Base-by-base conservation (phyloP, 805 yeast genomes). In the Lipomyces spencermartinsiae region DNA sequence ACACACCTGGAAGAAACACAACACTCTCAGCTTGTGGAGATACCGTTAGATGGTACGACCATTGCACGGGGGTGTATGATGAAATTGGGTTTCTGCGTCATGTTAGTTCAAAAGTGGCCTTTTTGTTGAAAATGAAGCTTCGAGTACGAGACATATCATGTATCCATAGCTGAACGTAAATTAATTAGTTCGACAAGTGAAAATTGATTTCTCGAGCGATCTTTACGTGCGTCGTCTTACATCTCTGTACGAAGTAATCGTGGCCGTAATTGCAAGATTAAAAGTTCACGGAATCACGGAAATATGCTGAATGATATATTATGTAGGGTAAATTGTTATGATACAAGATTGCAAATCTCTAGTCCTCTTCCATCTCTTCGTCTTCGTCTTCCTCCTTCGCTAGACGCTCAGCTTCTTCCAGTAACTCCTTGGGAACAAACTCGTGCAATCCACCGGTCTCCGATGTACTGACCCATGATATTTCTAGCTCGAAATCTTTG, bases 21-120 rank as follows among this genome's bases (percentile, higher is more conserved):
- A 94, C 95, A 95, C 99, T 79, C 88, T 94, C 82, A 90, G 97
- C 78, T 86, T 94, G 86, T 94, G 99, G 99, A 92, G 99, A 90
- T 94, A 94, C 97, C 93, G 99, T 89, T 87, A 89, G 82, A 87
- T 87, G 81, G 80, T 31, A 49, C 19, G 60, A 46, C 49, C 58
- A 37, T 35, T 22, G 35, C 22, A 43, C 16, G 49, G 49, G 22
- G 19, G 16, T n/a, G 49, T n/a, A 16, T 43, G 49, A 43, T 6
- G 22, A 19, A 43, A 43, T 43, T 16, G 22, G n/a, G 14, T 10
- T 54, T 19, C 14, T 22, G 4, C 12, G 51, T n/a, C 12, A 31
- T 29, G 19, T 61, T 49, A 12, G 9, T 25, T 9, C 34, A 35
- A 19, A 58, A 33, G n/a, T 35, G 61, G n/a, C 22, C 57, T 62